These are phyloP conservation scores for Sphagnum fallax DNA, from an alignment of 228 moss, liverwort and hornwort genomes.

Conservation along the genomic window DNA sequence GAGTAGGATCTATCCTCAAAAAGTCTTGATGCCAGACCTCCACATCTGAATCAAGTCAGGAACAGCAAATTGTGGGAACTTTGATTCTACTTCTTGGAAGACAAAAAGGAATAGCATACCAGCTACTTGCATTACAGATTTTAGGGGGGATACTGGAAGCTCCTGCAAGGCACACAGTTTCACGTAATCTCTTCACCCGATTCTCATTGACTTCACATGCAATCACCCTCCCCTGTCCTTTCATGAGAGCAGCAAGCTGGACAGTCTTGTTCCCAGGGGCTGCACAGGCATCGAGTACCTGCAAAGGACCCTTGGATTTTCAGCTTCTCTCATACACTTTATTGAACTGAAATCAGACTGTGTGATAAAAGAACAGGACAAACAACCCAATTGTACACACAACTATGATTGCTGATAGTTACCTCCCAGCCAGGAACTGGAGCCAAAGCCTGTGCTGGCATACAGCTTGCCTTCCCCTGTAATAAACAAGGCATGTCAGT, in stretches of 20 bases:
- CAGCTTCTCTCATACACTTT: too few species aligned
- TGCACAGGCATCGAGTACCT: conserved; percentile 99
- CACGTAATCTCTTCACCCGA: conserved; percentile 60
- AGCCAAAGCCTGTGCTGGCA: conserved; percentile 81
- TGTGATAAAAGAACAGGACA: too few species aligned
- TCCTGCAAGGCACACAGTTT: conserved; percentile 67
- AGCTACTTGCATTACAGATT: neutral
- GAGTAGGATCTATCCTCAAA: conserved; percentile 39
- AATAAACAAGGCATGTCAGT: conserved; percentile 2
- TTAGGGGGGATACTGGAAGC: conserved; percentile 69
- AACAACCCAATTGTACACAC: too few species aligned
- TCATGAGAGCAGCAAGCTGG: conserved; percentile 86
- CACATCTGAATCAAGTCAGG: conserved; percentile 53
- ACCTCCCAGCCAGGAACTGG: conserved; percentile 85
- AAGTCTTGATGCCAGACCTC: conserved; percentile 72
- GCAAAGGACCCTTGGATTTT: conserved; percentile 11
- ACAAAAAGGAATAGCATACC: neutral
- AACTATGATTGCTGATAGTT: neutral
- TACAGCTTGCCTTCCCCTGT: conserved; percentile 97
- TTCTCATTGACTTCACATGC: conserved; percentile 77
- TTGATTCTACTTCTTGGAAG: neutral
- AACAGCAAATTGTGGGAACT: conserved; percentile 5
- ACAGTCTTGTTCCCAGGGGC: conserved; percentile 99
- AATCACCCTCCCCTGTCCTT: conserved; percentile 74
- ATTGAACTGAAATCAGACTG: too few species aligned